Conservation (phyloP, 192 early-diverging fungal species). For the Coemansia sp. region DNA sequence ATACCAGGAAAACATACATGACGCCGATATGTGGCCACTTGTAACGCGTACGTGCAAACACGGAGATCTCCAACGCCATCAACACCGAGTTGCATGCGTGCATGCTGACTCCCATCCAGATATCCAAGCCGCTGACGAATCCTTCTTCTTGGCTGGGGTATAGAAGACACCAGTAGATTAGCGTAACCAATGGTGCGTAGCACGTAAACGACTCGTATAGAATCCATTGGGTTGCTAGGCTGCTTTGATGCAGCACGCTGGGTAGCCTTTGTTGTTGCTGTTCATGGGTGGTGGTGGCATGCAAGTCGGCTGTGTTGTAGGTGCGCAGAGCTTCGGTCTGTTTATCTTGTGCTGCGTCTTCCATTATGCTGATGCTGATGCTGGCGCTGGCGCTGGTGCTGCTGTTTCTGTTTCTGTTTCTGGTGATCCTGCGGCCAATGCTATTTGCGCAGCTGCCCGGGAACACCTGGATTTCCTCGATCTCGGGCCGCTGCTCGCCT, state of each 20-base stretch:
- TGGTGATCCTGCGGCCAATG: no score
- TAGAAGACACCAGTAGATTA: conserved; percentile 46
- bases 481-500: background rate
- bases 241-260: conserved; percentile 16
- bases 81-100: conserved; percentile 36
- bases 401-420: no score
- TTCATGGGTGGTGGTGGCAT: no score
- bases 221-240: conserved; percentile 41
- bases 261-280: background rate
- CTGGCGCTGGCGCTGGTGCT: no score
- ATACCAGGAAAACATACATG: conserved; percentile 13
- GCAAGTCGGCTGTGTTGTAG: background rate
- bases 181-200: conserved; percentile 44
- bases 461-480: conserved; percentile 1
- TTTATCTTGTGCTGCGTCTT: background rate
- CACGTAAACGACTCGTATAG: conserved; percentile 52
- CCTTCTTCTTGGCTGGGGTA: conserved; percentile 30
- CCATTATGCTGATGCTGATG: background rate
- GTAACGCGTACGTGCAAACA: conserved; percentile 23
- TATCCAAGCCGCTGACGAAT: conserved; percentile 9
- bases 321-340: background rate
- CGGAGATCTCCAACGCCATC: conserved; percentile 32
- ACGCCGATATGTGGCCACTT: conserved; percentile 18
- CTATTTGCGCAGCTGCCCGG: background rate
- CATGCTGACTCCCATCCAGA: conserved; percentile 54